These are phyloP conservation scores for Neurospora cerealis DNA, from an alignment of 495 filamentous ascomycete genomes.

Conservation along the genomic window DNA sequence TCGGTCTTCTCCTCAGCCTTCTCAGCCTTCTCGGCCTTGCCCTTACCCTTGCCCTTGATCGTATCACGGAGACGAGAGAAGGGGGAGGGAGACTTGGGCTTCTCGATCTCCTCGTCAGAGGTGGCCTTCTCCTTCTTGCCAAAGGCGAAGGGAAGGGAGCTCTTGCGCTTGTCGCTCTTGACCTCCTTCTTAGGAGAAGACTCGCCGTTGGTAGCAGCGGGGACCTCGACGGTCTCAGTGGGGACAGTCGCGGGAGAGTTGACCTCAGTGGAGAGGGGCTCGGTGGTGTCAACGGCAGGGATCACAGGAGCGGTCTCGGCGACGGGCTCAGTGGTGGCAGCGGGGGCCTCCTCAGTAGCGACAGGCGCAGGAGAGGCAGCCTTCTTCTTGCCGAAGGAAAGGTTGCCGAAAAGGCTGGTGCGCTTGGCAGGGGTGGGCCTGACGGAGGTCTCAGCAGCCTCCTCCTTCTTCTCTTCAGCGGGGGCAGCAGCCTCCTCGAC, in stretches of 20 bases:
- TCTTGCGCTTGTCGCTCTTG: slow-evolving; percentile 49
- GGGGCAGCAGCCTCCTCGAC: slow-evolving; percentile 23
- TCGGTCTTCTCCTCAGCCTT: slow-evolving; percentile 39
- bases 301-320: slow-evolving; percentile 47
- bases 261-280: slow-evolving; percentile 41
- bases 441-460: slow-evolving; percentile 14
- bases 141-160: slow-evolving; percentile 44
- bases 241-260: slow-evolving; percentile 34
- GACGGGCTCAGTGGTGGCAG: slow-evolving; percentile 34
- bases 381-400: slow-evolving; percentile 46
- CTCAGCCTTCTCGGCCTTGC: slow-evolving; percentile 33
- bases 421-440: slow-evolving; percentile 30
- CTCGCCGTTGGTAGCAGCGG: slow-evolving; percentile 39
- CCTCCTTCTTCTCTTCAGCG: slow-evolving; percentile 26
- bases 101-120: slow-evolving; percentile 40
- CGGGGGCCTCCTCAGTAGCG: slow-evolving; percentile 25
- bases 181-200: slow-evolving; percentile 34
- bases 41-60: slow-evolving; percentile 35
- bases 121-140: slow-evolving; percentile 43
- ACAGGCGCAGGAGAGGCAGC: slow-evolving; percentile 30
- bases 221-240: slow-evolving; percentile 31
- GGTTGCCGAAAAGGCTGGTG: slow-evolving; percentile 42
- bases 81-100: slow-evolving; percentile 41
- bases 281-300: slow-evolving; percentile 45
- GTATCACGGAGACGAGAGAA: slow-evolving; percentile 51